These are phyloP conservation scores for Talaromyces sp. DNA, from an alignment of 2,329 filamentous ascomycete genomes.

Conservation along the genomic window DNA sequence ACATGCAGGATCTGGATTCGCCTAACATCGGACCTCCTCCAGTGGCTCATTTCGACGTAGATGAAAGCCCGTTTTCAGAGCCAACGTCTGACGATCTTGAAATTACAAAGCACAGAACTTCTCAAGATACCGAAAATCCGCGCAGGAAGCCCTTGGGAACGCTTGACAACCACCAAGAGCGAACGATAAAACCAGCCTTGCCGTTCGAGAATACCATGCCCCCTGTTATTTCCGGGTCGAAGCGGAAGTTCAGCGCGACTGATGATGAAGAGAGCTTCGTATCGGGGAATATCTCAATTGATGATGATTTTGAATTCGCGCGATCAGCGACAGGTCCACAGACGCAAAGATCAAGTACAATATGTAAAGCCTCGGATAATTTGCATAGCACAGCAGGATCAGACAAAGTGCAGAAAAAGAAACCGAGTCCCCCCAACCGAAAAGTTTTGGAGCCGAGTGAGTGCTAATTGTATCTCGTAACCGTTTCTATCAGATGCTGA, in stretches of 20 bases:
- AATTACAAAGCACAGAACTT: not conserved
- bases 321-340: conserved; percentile 19
- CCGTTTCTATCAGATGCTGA: conserved; percentile 12
- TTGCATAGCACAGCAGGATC: not conserved
- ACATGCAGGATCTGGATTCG: conserved; percentile 20
- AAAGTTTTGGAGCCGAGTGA: conserved; percentile 41
- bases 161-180: not conserved
- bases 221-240: conserved; percentile 44
- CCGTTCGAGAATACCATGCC: conserved; percentile 9
- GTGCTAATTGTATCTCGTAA: conserved; percentile 13
- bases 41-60: conserved; percentile 36
- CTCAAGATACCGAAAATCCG: not conserved
- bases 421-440: conserved; percentile 16
- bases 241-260: conserved; percentile 53
- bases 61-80: conserved; percentile 17
- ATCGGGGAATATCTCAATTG: conserved; percentile 11
- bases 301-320: conserved; percentile 31
- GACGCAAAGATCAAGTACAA: conserved; percentile 7
- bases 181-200: not conserved
- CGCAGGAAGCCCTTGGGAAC: not conserved
- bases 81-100: not conserved
- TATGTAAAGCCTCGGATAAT: not conserved
- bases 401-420: conserved; percentile 13
- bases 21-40: conserved; percentile 42
- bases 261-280: conserved; percentile 42